Conservation (phyloP, 2,329 filamentous ascomycete species). For the Fusarium pseudonygamai region DNA sequence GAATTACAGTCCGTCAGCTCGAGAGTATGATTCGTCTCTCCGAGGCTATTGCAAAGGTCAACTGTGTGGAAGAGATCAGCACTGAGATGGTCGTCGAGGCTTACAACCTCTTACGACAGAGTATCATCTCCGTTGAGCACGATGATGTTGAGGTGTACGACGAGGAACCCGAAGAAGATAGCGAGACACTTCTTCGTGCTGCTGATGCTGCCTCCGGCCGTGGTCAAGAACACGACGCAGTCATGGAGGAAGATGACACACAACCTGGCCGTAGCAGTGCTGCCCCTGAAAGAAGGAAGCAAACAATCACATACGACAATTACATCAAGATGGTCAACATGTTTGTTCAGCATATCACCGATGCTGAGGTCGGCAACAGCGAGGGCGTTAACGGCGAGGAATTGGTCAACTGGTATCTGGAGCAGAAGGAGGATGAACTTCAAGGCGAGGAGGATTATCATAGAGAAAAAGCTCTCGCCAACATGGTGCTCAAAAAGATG, state of each 20-base stretch:
- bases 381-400: slow-evolving; percentile 88
- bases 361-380: slow-evolving; percentile 78
- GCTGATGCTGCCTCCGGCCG: slow-evolving; percentile 54
- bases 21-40: slow-evolving; percentile 95
- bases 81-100: slow-evolving; percentile 90
- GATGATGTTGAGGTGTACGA: slow-evolving; percentile 96
- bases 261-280: slow-evolving; percentile 52
- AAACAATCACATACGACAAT: slow-evolving; percentile 94
- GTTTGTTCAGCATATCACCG: slow-evolving; percentile 82
- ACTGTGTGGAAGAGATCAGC: slow-evolving; percentile 91
- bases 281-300: slow-evolving; percentile 64
- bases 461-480: slow-evolving; percentile 75
- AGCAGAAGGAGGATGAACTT: slow-evolving; percentile 87
- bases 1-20: slow-evolving; percentile 95
- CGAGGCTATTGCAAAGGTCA: slow-evolving; percentile 98
- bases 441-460: slow-evolving; percentile 83
- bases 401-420: slow-evolving; percentile 88
- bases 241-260: slow-evolving; percentile 51
- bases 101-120: slow-evolving; percentile 88
- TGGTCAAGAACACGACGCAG: slow-evolving; percentile 58
- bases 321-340: slow-evolving; percentile 91
- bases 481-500: slow-evolving; percentile 93
- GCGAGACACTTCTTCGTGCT: slow-evolving; percentile 55
- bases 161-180: slow-evolving; percentile 60
- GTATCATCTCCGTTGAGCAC: slow-evolving; percentile 97